phyloP scores from a whole-genome alignment of 495 filamentous ascomycete genomes.

The Aspergillus coremiiformis region DNA sequence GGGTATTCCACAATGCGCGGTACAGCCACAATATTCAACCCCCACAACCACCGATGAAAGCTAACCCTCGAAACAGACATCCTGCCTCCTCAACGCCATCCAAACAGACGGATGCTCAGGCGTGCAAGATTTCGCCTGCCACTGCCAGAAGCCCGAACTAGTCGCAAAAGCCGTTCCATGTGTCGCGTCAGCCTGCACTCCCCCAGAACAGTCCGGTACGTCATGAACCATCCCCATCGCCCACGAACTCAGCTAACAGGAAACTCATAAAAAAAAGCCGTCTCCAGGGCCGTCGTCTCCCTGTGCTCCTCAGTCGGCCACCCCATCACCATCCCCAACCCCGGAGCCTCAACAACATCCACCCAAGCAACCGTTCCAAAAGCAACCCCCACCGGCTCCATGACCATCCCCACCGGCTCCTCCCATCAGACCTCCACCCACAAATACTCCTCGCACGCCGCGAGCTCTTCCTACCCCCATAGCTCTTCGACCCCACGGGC shows the following conservation, averaged over 20 bases:
- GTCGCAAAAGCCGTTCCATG: slow-evolving; percentile 37
- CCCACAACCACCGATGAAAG: neutral
- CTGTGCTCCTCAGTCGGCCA: slow-evolving; percentile 32
- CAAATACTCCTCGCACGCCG: neutral
- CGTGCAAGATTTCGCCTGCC: slow-evolving; percentile 44
- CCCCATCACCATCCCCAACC: slow-evolving; percentile 29
- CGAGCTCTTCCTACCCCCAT: neutral
- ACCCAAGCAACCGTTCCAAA: neutral
- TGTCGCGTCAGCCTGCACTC: slow-evolving; percentile 34
- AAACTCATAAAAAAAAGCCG: slow-evolving; percentile 18
- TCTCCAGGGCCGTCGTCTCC: slow-evolving; percentile 28
- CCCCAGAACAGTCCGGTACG: slow-evolving; percentile 32
- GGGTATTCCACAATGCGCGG: slow-evolving; percentile 39
- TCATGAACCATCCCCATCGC: neutral
- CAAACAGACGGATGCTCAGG: slow-evolving; percentile 35
- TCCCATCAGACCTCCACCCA: neutral
- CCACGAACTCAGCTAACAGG: neutral
- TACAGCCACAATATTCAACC: slow-evolving; percentile 15
- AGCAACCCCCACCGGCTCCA: neutral
- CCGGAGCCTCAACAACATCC: neutral
- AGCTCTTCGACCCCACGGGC: neutral
- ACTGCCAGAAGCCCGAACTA: slow-evolving; percentile 41
- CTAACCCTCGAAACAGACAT: slow-evolving; percentile 20
- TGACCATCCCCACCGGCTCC: neutral
- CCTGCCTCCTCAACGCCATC: slow-evolving; percentile 38